Percentiles rank a stretch among this genome's conserved stretches.
phyloP scores from a whole-genome alignment of 139 green algal genomes.

The Chlorella ohadii region DNA sequence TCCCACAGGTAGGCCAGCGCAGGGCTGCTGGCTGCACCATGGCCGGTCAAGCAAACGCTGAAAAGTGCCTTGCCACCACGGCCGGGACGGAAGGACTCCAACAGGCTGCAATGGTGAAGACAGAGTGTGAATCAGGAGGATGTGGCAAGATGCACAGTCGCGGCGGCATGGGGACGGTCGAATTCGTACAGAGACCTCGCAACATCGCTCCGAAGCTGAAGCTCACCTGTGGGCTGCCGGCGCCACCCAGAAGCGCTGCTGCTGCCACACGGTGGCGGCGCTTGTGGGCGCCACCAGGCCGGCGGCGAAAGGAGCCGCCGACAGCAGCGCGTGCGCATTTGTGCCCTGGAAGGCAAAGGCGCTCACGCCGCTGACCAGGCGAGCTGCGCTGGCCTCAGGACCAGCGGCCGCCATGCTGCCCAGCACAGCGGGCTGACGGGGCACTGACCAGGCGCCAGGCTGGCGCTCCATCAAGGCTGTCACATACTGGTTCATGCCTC shows the following conservation, averaged over 20 bases:
- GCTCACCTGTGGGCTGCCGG: conserved; percentile 35
- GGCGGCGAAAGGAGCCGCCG: neutral
- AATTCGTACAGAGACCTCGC: no score
- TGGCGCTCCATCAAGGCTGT: conserved; percentile 28
- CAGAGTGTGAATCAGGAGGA: no score
- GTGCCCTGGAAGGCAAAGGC: conserved; percentile 60
- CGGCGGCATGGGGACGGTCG: no score
- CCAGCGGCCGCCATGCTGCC: neutral
- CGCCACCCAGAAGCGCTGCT: conserved; percentile 43
- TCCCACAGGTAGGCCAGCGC: conserved; percentile 45
- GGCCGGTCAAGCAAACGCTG: neutral
- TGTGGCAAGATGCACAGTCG: no score
- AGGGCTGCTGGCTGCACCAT: neutral
- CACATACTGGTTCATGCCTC: conserved; percentile 54
- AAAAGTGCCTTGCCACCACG: neutral
- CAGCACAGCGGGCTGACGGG: conserved; percentile 23
- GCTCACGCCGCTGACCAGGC: conserved; percentile 14
- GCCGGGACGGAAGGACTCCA: conserved; percentile 4
- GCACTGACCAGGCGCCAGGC: neutral
- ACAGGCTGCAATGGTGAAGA: neutral
- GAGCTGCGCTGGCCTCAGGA: neutral
- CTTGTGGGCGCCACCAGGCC: neutral
- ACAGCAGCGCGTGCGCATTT: conserved; percentile 49
- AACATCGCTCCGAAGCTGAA: no score
- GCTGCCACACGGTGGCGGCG: conserved; percentile 9